phyloP scores from a whole-genome alignment of 345 rosid genomes.

The Mangifera indica region DNA sequence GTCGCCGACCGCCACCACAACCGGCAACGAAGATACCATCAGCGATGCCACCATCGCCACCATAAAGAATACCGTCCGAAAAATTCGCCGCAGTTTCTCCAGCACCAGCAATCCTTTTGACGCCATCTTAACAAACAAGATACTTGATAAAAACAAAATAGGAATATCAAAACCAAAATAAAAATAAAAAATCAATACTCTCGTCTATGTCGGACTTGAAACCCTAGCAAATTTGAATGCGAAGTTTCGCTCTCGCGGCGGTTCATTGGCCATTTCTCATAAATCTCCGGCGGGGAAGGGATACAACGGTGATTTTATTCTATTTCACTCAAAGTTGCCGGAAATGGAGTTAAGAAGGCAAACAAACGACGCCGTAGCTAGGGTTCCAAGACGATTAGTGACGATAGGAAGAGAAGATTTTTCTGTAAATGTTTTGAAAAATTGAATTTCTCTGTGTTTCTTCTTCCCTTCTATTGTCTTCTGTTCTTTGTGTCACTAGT shows the following conservation, averaged over 20 bases:
- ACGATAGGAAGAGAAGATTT: conserved; percentile 5
- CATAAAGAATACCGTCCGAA: conserved; percentile 74
- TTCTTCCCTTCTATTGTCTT: conserved; percentile 1
- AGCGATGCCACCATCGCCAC: conserved; percentile 91
- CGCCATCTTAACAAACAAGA: conserved; percentile 26
- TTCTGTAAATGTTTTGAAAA: background rate
- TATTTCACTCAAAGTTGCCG: background rate
- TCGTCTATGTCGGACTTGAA: conserved; percentile 28
- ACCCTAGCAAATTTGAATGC: conserved; percentile 31
- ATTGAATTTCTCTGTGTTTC: conserved; percentile 13
- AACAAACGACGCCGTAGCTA: conserved; percentile 16
- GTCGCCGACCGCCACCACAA: conserved; percentile 77
- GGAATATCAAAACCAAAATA: background rate
- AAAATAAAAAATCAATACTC: background rate
- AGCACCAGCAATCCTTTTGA: conserved; percentile 44
- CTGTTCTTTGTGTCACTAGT: background rate
- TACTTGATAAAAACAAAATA: background rate
- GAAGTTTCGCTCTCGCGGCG: conserved; percentile 11
- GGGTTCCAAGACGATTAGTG: conserved; percentile 16
- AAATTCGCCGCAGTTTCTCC: conserved; percentile 67
- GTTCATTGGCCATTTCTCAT: conserved; percentile 24
- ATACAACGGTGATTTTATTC: background rate
- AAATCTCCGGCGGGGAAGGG: conserved; percentile 8
- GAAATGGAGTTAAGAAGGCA: background rate
- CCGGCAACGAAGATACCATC: conserved; percentile 71